These are phyloP conservation scores for Alternaria ventricosa DNA, from an alignment of 2,329 filamentous ascomycete genomes.

Conservation along the genomic window DNA sequence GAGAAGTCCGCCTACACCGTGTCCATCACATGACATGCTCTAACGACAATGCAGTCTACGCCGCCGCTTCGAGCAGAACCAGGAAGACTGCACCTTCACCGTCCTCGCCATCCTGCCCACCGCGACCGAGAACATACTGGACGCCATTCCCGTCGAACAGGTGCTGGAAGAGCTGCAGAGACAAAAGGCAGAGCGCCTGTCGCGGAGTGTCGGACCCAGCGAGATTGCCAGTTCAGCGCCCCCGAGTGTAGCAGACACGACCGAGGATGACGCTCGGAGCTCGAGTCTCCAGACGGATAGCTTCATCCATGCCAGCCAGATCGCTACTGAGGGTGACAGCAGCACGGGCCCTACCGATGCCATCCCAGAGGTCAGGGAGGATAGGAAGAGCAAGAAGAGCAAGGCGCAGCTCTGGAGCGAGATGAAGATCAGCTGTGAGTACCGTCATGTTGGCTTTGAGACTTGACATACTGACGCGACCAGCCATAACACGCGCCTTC, in stretches of 20 bases:
- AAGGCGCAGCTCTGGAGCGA: conserved; percentile 98
- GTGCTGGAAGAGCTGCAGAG: conserved; percentile 93
- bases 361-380: conserved; percentile 51
- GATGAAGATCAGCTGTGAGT: conserved; percentile 89
- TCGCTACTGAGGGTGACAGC: conserved; percentile 59
- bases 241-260: conserved; percentile 66
- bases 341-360: conserved; percentile 43
- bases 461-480: conserved; percentile 23
- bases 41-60: conserved; percentile 69
- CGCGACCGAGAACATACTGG: conserved; percentile 85
- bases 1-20: conserved; percentile 75
- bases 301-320: conserved; percentile 82
- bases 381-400: conserved; percentile 70
- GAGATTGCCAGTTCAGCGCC: conserved; percentile 65
- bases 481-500: conserved; percentile 88
- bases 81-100: conserved; percentile 98
- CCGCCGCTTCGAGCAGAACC: conserved; percentile 96
- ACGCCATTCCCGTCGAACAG: conserved; percentile 86
- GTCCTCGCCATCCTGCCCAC: conserved; percentile 95
- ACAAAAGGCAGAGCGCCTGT: conserved; percentile 79
- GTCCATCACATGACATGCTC: background rate
- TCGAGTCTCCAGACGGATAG: conserved; percentile 79
- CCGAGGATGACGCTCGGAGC: conserved; percentile 82
- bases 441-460: background rate
- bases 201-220: conserved; percentile 63